These are phyloP conservation scores for Claviceps purpurea DNA, from an alignment of 2,329 filamentous ascomycete genomes.

Conservation along the genomic window DNA sequence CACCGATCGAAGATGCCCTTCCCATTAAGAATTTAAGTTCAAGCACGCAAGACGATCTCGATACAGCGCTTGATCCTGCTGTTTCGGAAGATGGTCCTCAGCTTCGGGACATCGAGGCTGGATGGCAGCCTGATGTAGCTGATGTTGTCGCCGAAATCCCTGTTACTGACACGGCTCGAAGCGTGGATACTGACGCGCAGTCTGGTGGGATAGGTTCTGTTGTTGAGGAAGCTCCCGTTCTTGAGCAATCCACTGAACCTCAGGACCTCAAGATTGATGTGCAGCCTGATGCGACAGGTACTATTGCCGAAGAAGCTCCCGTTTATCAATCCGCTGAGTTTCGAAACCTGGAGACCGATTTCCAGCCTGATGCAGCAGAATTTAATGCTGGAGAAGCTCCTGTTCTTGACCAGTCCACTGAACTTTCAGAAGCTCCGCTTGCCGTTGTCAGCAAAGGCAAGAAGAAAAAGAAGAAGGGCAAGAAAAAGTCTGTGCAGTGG, in stretches of 20 bases:
- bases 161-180: not conserved
- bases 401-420: not conserved
- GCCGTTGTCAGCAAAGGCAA: not conserved
- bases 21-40: not conserved
- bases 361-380: not conserved
- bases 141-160: not conserved
- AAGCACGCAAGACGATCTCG: too few species aligned
- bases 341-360: not conserved
- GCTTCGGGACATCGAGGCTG: not conserved
- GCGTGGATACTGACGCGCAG: not conserved
- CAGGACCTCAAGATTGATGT: not conserved
- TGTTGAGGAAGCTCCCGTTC: not conserved
- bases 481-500: conserved; percentile 10
- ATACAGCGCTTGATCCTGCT: not conserved
- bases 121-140: not conserved
- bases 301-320: not conserved
- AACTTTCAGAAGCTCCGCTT: not conserved
- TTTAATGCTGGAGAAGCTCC: not conserved
- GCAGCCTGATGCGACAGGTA: too few species aligned
- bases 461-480: conserved; percentile 9
- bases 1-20: not conserved
- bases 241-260: not conserved
- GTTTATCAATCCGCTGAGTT: not conserved
- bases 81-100: not conserved
- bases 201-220: not conserved